These are phyloP conservation scores for Panellus pusillus DNA, from an alignment of 768 basidiomycete species.

Conservation along the genomic window DNA sequence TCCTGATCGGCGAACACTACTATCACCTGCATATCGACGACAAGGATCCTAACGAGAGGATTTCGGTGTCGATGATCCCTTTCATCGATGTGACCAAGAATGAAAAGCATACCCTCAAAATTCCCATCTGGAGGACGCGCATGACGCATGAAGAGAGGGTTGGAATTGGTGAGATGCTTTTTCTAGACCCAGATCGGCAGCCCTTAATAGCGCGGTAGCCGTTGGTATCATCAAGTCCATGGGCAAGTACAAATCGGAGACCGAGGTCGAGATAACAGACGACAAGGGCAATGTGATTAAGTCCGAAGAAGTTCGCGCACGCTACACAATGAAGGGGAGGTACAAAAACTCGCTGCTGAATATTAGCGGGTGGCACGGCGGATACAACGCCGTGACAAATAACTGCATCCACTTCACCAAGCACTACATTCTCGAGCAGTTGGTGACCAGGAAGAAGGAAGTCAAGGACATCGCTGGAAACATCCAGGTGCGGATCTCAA, in stretches of 20 bases:
- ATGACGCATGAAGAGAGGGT: conserved; percentile 19
- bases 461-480: conserved; percentile 5
- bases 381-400: conserved; percentile 19
- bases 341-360: conserved; percentile 11
- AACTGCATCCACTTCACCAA: conserved; percentile 23
- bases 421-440: conserved; percentile 19
- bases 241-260: conserved; percentile 13
- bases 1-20: conserved; percentile 19
- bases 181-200: not conserved
- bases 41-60: not conserved
- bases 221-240: conserved; percentile 21
- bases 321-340: conserved; percentile 17
- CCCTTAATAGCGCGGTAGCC: conserved; percentile 3
- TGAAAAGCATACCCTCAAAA: conserved; percentile 15
- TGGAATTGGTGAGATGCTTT: conserved; percentile 10
- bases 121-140: conserved; percentile 19
- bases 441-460: conserved; percentile 7
- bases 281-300: conserved; percentile 11
- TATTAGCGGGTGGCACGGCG: conserved; percentile 8
- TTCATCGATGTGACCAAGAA: conserved; percentile 7
- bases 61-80: conserved; percentile 19
- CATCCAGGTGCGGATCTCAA: not conserved
- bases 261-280: conserved; percentile 21
- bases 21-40: conserved; percentile 23
- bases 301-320: conserved; percentile 15